Base-by-base conservation (phyloP, 495 filamentous ascomycete species). In the Trichoderma reesei region DNA sequence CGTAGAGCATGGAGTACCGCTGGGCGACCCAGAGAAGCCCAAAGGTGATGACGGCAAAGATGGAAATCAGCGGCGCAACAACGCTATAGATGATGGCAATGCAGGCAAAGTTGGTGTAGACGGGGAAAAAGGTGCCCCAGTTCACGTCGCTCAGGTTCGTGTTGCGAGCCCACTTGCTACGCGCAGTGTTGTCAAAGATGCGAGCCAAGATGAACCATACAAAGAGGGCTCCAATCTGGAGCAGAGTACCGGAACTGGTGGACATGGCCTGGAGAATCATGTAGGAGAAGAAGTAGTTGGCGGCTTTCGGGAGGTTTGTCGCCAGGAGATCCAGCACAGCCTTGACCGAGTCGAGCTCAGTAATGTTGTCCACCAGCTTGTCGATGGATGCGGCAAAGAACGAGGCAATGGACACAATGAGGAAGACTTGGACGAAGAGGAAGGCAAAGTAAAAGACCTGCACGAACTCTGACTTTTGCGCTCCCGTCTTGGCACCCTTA, bases 271-370 rank as follows among this genome's bases (percentile, higher is more conserved):
- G 95, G 20, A 98, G 85, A 72, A 98, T 86, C 86, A 98, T 91
- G 79, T 98, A 98, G 5, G 90, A 91, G 79, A 97, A 98, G 79
- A 98, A 98, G 75, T 96, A 98, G 71, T 97, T 96, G 66, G 90
- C 88, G 2, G 92, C 90, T 74, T 86, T 88, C 44, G 94, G 94
- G 42, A 98, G 80, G 67, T 93, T 93, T 37, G 79, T 71, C 2
- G 93, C 94, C 63, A 98, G 74, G n/a, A 90, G 78, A 33, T 85
- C 71, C 0, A 91, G 85, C 51, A 90, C 83, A n/a, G 71, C 71
- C 41, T 77, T 73, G 37, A 76, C 70, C 41, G 69, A 67, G 3
- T 74, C 76, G 41, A 62, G 60, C 18, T 54, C 13, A 20, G 68
- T 69, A 34, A 79, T 66, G 65, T 91, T 75, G 13, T 83, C 76